Evolutionary conservation across 2,329 filamentous ascomycete species (phyloP), one percentile per base, ranked within the genome.

Genomic region (Thelonectria olida): DNA sequence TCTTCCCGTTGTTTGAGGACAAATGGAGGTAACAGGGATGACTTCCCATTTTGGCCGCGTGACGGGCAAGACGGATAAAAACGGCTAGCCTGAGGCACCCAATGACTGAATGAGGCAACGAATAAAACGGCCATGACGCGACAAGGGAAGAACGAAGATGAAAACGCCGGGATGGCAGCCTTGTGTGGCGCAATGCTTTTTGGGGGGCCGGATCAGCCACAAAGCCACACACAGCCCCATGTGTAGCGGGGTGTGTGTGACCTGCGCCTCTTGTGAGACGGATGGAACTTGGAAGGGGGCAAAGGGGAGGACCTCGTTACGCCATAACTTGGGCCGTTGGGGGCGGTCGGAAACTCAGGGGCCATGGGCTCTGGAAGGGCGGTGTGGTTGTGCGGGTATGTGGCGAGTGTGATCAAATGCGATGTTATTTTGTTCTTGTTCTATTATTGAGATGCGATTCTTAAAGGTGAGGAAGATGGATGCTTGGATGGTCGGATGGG

Each of bases 131-230:
- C 10, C 28, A 19, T 12, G 39, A 20, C 17, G 19, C 10, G 12
- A 12, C 5, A 10, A 42, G 3, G 38, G 5, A 41, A 19, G 28
- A 20, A 20, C 10, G 25, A 13, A 47, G 19, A 39, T 9, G 20
- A 54, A 38, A 53, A 42, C 13, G 58, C 58, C 58, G 58, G 45
- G 31, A 51, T 53, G 51, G 59, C 41, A 28, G 62, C 62, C 62
- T 64, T 57, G 62, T 47, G 62, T 64, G 58, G 62, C 58, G 62
- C 54, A 62, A 55, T 52, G 23, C 17, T 51, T 45, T 42, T 34
- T 15, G 28, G 12, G 20, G 22, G 39, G 25, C n/a, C 42, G 13
- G 20, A 36, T 20, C 38, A 49, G 52, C 52, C 52, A 54, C 52
- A 58, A 23, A 39, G 39, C 42, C 25, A 49, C 41, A 39, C 54